These are phyloP conservation scores for Cyberlindnera samutprakarnensis DNA, from an alignment of 805 yeast species.

Conservation along the genomic window DNA sequence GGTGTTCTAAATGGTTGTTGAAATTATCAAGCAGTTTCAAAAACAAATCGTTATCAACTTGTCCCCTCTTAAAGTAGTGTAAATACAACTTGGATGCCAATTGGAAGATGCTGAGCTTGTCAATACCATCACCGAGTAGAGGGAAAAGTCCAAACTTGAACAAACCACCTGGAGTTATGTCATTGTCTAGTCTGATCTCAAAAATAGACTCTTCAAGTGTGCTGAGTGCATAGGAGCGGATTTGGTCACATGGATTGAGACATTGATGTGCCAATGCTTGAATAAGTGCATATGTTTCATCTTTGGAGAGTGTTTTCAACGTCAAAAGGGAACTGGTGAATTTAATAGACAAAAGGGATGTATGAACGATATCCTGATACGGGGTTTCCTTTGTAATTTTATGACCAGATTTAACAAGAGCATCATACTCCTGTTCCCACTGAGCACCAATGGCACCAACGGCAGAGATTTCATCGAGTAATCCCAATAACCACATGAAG, in stretches of 20 bases:
- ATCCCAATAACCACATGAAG: constrained; percentile 59
- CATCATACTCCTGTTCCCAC: constrained; percentile 59
- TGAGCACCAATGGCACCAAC: constrained; percentile 75
- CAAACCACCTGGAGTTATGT: constrained; percentile 43
- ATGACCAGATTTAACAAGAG: constrained; percentile 34
- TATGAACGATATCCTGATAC: constrained; percentile 44
- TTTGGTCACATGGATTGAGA: constrained; percentile 76
- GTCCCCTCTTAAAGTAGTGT: constrained; percentile 33
- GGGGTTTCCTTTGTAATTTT: constrained; percentile 38
- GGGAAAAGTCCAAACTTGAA: constrained; percentile 76
- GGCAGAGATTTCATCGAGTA: constrained; percentile 73
- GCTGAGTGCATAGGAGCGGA: constrained; percentile 58
- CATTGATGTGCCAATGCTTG: constrained; percentile 88
- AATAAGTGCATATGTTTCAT: constrained; percentile 46
- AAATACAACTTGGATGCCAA: constrained; percentile 60
- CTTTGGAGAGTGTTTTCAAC: constrained; percentile 24
- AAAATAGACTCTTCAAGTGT: constrained; percentile 44
- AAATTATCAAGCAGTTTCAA: constrained; percentile 30
- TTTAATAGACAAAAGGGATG: constrained; percentile 54
- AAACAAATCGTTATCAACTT: constrained; percentile 30
- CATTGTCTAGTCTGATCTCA: constrained; percentile 25
- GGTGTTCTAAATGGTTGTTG: constrained; percentile 32
- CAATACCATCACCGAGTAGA: constrained; percentile 53
- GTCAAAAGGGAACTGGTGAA: constrained; percentile 48
- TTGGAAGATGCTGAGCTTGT: constrained; percentile 61